Base-by-base conservation (phyloP, 257 asterid species). In the Plantago elongata region DNA sequence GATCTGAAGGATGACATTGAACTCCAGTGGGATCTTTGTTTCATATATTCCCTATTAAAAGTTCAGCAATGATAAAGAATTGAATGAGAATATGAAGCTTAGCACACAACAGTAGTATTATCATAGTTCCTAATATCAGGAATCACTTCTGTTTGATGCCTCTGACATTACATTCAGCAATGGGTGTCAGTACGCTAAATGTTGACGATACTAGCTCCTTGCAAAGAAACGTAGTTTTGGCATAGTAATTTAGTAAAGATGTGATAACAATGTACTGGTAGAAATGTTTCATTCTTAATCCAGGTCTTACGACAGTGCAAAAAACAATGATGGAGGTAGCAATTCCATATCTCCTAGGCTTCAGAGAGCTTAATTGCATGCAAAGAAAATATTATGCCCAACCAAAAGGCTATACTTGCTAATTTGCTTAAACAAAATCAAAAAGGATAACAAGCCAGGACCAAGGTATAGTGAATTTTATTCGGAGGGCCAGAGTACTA, bases 11-110 rank as follows among this genome's bases (percentile, higher is more conserved):
- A 93, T 70, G 51, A 95, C 88, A 80, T 72, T 89, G 68, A 84
- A 81, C 75, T 83, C 94, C 74, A 74, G 74, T 5, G 96, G 95
- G 44, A 89, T 84, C 79, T 85, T 89, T 22, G 95, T 83, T 79
- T 89, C 99, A 54, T 89, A 93, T 74, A 93, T 85, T 73, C 99
- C 99, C 97, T 92, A 82, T 47, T 57, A 76, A 74, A 68, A 68
- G 59, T 63, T 67, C 43, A 65, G 62, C 67, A 62, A 34, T 10
- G 38, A 17, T 22, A 54, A 7, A 11, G 38, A 37, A 54, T 54
- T 54, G 59, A 42, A 54, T 14, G n/a, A 57, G 14, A 51, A 55
- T 50, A 54, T 22, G 22, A n/a, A 43, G 16, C 50, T 6, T 13
- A 61, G 55, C 40, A 69, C 56, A 34, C 49, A 45, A 22, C 27